phyloP scores from a whole-genome alignment of 2,329 filamentous ascomycete species.

The Pseudogymnoascus sp. region DNA sequence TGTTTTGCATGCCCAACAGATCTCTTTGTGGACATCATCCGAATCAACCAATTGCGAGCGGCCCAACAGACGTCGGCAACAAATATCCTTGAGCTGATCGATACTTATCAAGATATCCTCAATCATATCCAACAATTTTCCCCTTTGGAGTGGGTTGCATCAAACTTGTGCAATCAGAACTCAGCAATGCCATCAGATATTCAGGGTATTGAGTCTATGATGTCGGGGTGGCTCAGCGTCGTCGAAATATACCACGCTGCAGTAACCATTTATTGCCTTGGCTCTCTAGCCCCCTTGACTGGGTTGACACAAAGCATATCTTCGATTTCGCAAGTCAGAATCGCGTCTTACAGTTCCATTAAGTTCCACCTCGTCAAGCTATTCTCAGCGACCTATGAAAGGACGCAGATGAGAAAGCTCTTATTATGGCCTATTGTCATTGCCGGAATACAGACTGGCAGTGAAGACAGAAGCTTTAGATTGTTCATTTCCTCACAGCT shows the following conservation, averaged over 20 bases:
- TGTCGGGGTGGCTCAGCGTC: neutral
- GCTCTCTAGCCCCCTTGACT: neutral
- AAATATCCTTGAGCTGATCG: neutral
- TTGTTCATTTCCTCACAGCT: neutral
- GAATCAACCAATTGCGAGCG: neutral
- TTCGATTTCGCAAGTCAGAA: neutral
- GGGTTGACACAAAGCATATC: neutral
- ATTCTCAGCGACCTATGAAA: neutral
- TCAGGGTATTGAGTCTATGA: neutral
- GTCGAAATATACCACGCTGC: neutral
- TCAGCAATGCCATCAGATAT: neutral
- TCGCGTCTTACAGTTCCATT: neutral
- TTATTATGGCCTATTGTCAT: slow-evolving; percentile 2
- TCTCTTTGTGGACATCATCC: neutral
- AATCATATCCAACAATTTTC: neutral
- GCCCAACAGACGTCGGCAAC: neutral
- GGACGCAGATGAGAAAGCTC: neutral
- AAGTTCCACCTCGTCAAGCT: neutral
- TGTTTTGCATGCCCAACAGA: neutral
- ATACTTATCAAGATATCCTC: neutral
- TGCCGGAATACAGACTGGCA: neutral
- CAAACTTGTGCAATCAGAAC: neutral
- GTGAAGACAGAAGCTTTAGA: neutral
- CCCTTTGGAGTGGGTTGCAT: neutral
- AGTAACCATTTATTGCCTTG: neutral